Evolutionary conservation across 345 rosid genomes (phyloP).

Genomic region (Salix udensis): DNA sequence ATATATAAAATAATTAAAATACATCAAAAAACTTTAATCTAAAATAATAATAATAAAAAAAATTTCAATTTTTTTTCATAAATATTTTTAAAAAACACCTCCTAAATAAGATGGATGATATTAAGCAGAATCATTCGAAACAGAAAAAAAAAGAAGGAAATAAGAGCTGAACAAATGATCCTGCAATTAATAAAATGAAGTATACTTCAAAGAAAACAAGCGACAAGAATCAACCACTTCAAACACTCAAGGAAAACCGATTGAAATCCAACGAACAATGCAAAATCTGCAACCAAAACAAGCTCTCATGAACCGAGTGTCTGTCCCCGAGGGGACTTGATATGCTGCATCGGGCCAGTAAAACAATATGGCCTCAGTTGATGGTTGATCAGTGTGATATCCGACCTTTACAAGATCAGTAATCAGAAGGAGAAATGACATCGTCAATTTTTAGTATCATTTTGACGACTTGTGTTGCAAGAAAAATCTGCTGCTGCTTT

Average conservation of each 20-base stretch:
- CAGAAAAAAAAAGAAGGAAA: neutral
- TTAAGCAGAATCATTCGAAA: neutral
- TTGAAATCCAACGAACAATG: neutral
- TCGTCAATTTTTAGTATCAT: constrained; percentile 96
- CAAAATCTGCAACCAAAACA: constrained; percentile 20
- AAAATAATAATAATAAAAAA: no score
- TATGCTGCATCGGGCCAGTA: constrained; percentile 9
- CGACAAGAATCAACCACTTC: neutral
- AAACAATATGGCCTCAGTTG: neutral
- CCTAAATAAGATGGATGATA: no score
- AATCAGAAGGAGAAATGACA: constrained; percentile 79
- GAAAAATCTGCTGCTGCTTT: constrained; percentile 90
- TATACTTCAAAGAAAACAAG: neutral
- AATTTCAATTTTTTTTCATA: no score
- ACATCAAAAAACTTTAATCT: no score
- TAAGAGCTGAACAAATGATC: neutral
- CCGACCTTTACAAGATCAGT: constrained; percentile 26
- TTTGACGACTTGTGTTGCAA: constrained; percentile 98
- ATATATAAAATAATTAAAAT: no score
- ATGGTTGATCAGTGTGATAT: constrained; percentile 15
- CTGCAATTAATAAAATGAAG: neutral
- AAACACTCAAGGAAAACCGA: neutral
- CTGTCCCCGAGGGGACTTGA: neutral
- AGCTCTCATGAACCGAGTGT: neutral
- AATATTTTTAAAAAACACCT: no score